Evolutionary conservation across 768 basidiomycete genomes (phyloP), one percentile per base, ranked within the genome.

Genomic region (Leccinum fibrillosum): DNA sequence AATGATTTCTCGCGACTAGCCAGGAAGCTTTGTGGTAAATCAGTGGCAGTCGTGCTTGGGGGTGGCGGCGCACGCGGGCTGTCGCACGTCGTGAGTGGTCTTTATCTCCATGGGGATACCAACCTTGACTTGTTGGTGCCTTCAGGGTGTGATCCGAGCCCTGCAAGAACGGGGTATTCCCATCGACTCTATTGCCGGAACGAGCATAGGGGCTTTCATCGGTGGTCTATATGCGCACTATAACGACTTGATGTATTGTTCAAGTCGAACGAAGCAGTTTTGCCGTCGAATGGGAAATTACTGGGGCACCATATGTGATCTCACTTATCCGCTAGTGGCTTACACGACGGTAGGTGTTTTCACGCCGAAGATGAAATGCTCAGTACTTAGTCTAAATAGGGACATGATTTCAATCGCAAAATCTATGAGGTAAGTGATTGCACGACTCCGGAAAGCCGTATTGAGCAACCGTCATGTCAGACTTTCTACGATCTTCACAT

Each of bases 11-110:
- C 94, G 9, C 81, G 97, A 21, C 76, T 99, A 39, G 97, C 97
- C 2, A 78, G 97, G 56, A 76, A 94, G 52, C 83, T 98, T 37
- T 97, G 94, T 67, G 97, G 95, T 13, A 91, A 87, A 66, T 92
- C 91, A 8, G 90, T 98, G 58, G 97, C 95, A 1, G 76, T 99
- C 47, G 94, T 98, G 7, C 82, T 99, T 2, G 97, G 97, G 19
- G 97, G 97, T 6, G 97, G 97, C n/a, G 97, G 97, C 17, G 97
- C 95, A 15, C 82, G 97, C 44, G 97, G 89, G n/a, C 78, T 90
- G 47, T 82, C 86, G 0, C 89, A 91, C 69, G 73, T 90, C 48
- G 83, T 85, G 61, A 52, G 78, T 66, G 52, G 74, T 78, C 55
- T 56, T 10, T 26, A 49, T 51, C 59, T 47, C 56, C 58, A 64